These are phyloP conservation scores for Acanthamoeba healyi DNA, from an alignment of 208 protist species.

Conservation along the genomic window DNA sequence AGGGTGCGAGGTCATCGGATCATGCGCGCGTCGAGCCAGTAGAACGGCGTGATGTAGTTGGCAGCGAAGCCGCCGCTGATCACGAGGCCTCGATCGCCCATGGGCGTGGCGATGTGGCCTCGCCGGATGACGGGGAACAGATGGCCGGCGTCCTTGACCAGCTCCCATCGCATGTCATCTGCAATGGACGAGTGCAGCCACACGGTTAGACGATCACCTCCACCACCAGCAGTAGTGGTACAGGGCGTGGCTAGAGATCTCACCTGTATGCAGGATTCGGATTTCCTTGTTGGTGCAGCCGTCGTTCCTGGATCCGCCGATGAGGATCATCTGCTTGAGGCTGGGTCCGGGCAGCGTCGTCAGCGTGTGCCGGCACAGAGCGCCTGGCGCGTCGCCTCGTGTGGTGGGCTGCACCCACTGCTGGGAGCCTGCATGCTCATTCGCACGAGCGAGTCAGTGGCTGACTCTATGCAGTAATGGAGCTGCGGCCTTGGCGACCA, in stretches of 20 bases:
- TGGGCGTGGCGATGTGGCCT: constrained; percentile 25
- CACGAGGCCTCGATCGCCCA: background rate
- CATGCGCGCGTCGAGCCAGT: constrained; percentile 56
- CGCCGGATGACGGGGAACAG: constrained; percentile 51
- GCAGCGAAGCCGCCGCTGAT: constrained; percentile 1
- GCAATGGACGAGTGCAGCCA: background rate
- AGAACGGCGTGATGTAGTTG: constrained; percentile 39
- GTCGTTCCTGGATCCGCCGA: constrained; percentile 47
- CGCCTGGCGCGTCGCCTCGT: background rate
- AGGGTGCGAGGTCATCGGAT: background rate
- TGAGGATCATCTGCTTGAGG: constrained; percentile 45
- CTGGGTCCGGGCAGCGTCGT: background rate
- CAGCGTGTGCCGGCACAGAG: constrained; percentile 39
- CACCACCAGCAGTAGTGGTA: background rate
- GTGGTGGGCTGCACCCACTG: background rate
- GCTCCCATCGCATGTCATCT: constrained; percentile 54
- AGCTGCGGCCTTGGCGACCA: no score
- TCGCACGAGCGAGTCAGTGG: background rate
- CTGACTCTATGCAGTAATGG: no score
- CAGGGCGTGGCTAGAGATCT: background rate
- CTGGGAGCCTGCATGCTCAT: background rate
- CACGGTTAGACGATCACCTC: background rate
- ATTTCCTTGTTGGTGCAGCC: constrained; percentile 1
- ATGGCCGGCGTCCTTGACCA: constrained; percentile 32
- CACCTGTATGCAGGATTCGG: constrained; percentile 51